These are phyloP conservation scores for Boletus patriciae DNA, from an alignment of 768 basidiomycete genomes.

Conservation along the genomic window DNA sequence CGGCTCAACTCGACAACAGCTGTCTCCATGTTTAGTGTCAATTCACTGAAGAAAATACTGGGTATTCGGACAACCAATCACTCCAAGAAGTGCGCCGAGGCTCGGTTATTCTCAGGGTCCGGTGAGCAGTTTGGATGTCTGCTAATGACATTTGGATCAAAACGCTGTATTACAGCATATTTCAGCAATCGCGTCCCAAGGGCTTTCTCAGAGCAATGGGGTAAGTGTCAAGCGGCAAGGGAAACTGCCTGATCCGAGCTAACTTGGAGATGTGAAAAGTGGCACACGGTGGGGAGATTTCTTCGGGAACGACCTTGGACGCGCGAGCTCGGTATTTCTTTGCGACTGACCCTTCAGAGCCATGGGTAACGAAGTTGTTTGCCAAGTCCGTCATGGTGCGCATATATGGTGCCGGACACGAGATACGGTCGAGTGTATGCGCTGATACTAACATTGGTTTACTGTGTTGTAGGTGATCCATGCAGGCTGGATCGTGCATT, in stretches of 20 bases:
- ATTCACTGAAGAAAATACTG: conserved; percentile 9
- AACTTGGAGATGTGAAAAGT: conserved; percentile 9
- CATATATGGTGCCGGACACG: conserved; percentile 1
- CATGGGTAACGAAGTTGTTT: conserved; percentile 28
- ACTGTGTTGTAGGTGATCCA: conserved; percentile 27
- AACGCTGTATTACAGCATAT: conserved; percentile 21
- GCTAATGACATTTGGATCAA: neutral
- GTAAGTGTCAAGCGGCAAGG: conserved; percentile 8
- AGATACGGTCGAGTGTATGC: conserved; percentile 9
- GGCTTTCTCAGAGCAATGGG: conserved; percentile 23
- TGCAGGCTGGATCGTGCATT: conserved; percentile 32
- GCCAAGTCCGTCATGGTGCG: conserved; percentile 32
- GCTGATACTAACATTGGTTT: neutral
- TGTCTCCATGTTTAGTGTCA: conserved; percentile 8
- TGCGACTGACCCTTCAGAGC: conserved; percentile 27
- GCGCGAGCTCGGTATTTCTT: conserved; percentile 30
- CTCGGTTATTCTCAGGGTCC: conserved; percentile 23
- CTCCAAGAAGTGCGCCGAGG: neutral
- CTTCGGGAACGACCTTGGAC: conserved; percentile 9
- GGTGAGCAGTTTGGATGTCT: conserved; percentile 11
- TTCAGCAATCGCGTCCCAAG: conserved; percentile 30
- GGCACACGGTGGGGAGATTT: conserved; percentile 25
- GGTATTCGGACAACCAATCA: neutral
- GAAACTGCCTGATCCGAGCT: neutral
- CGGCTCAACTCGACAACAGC: neutral